Base-by-base conservation (phyloP, 2,329 filamentous ascomycete species). In the Westerdykella ornata region DNA sequence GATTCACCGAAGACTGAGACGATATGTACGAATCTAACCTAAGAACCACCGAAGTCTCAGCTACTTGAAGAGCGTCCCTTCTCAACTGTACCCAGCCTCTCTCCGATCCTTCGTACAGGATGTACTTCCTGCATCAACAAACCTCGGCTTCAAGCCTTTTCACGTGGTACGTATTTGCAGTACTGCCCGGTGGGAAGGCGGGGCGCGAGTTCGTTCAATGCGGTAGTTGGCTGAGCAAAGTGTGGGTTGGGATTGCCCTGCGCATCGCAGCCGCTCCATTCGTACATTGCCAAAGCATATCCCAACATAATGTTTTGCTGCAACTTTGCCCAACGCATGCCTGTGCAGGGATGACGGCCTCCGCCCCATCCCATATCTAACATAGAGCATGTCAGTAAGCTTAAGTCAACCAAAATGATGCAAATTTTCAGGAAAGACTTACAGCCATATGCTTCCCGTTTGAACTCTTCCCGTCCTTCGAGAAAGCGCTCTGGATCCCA, bases 401-500 rank as follows among this genome's bases (percentile, higher is more conserved):
- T 2, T 9, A 26, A 9, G 22, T 26, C 3, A 26, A 7, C 22
- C 12, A 7, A 8, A 26, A 26, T 7, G 7, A 9, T 26, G 22
- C 7, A 26, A 26, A 9, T 9, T 26, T 8, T 11, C 12, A 26
- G 22, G 22, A 9, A 2, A 26, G n/a, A 26, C 22, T 26, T 26
- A 26, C 22, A 26, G 1, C 36, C 65, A 44, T 66, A 58, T 4
- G 43, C 43, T 15, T 51, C 52, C 51, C 67, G 67, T 56, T 69
- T 69, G 49, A 75, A 72, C 49, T 78, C 73, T 2, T 66, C 72
- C 15, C 70, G 54, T 1, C 68, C 71, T 1, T 68, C 63, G 1
- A 73, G 44, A 49, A 72, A 78, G 11, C 76, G 59, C 3, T 58
- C 56, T 0, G 76, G 76, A 48, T 78, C 73, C 71, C 72, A 79